Conservation (phyloP, 2,329 filamentous ascomycete species). For the Exophiala sp. region DNA sequence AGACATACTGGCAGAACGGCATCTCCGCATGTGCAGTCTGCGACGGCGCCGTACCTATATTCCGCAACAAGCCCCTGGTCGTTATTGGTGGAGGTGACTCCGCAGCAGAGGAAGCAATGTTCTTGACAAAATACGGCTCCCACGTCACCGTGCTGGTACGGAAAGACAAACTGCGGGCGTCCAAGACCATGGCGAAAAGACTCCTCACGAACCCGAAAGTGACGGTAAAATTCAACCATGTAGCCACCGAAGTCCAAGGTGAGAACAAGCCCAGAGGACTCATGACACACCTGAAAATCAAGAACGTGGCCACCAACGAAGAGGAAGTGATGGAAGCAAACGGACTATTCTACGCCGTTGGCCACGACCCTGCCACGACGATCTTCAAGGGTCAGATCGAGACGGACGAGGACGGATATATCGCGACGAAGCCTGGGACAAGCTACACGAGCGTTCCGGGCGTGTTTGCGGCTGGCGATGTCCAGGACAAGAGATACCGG, state of each 20-base stretch:
- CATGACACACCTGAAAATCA: constrained; percentile 83
- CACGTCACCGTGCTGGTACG: constrained; percentile 93
- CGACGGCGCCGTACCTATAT: constrained; percentile 94
- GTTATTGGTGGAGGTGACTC: constrained; percentile 97
- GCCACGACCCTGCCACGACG: constrained; percentile 88
- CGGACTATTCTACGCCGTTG: constrained; percentile 95
- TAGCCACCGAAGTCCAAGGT: constrained; percentile 78
- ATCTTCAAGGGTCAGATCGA: constrained; percentile 88
- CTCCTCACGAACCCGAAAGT: constrained; percentile 82
- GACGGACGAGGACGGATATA: constrained; percentile 85
- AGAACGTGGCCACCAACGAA: constrained; percentile 70
- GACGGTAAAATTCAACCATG: constrained; percentile 80
- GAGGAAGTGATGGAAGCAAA: constrained; percentile 84
- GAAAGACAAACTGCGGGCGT: constrained; percentile 79
- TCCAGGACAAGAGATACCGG: constrained; percentile 97
- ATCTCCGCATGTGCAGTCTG: constrained; percentile 96
- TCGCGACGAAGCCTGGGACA: constrained; percentile 83
- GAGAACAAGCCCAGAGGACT: constrained; percentile 69
- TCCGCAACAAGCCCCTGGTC: constrained; percentile 90
- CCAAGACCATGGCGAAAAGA: constrained; percentile 86
- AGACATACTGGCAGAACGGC: constrained; percentile 95
- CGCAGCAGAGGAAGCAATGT: constrained; percentile 94
- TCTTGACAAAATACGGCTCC: constrained; percentile 94
- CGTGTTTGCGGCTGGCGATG: constrained; percentile 94
- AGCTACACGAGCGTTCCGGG: constrained; percentile 84